phyloP scores from a whole-genome alignment of 108 stramenopile species.

The Pseudonitzschia multistriata region DNA sequence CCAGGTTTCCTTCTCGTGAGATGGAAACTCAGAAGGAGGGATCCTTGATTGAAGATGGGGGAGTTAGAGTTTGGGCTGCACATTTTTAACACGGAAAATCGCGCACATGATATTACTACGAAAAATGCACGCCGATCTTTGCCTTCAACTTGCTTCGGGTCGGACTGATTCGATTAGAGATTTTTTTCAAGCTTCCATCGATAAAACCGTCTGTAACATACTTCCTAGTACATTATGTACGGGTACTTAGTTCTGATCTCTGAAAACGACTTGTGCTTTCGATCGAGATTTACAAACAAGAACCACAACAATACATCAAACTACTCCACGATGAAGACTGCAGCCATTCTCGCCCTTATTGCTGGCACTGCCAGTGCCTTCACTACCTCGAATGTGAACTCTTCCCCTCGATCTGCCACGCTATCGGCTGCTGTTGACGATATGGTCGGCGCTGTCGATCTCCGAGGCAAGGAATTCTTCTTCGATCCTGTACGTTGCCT shows the following conservation, averaged over 20 bases:
- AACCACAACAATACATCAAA: not conserved
- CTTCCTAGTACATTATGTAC: not conserved
- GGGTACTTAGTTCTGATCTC: not conserved
- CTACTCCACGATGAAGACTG: slow-evolving; percentile 56
- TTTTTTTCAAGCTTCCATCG: not conserved
- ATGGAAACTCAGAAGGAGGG: not conserved
- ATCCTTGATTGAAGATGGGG: slow-evolving; percentile 11
- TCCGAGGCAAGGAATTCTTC: slow-evolving; percentile 60
- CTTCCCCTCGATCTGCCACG: slow-evolving; percentile 26
- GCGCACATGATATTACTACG: not conserved
- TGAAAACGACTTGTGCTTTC: not conserved
- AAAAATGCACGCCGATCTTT: slow-evolving; percentile 5
- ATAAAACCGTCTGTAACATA: not conserved
- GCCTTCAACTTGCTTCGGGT: slow-evolving; percentile 12
- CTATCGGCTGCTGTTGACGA: slow-evolving; percentile 46
- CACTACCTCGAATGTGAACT: slow-evolving; percentile 48
- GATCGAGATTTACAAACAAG: not conserved
- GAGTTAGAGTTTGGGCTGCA: slow-evolving; percentile 1
- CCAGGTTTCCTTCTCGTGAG: not conserved
- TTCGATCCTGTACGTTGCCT: slow-evolving; percentile 62
- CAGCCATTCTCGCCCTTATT: slow-evolving; percentile 52
- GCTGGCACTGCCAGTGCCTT: slow-evolving; percentile 66
- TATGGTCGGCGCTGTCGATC: slow-evolving; percentile 49
- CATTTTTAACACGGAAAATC: not conserved
- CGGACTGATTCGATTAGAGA: slow-evolving; percentile 1